Base-by-base conservation (phyloP, 2,329 filamentous ascomycete species). In the Paracoccidioides brasiliensis region DNA sequence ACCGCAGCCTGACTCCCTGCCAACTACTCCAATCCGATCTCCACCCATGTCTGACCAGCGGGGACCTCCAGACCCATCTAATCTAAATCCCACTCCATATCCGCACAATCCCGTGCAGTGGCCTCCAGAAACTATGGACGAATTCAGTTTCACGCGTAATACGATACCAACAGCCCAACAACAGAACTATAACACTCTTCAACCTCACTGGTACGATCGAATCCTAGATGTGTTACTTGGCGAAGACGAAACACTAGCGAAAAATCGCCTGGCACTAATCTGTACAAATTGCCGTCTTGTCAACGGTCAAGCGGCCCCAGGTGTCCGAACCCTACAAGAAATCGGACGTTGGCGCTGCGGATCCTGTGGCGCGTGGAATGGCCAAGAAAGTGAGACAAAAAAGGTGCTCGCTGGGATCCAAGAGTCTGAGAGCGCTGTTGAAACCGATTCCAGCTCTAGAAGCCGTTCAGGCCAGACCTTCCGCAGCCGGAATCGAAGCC, bases 241-340 rank as follows among this genome's bases (percentile, higher is more conserved):
- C 52, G 93, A 98, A 66, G 93, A 98, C 65, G 93, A 98, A 71
- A 94, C 88, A 4, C 83, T 87, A 10, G 82, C 91, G 2, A 94
- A 90, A 74, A 97, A 97, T 70, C 83, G 93, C 15, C 82, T 95
- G 57, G 91, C 84, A 6, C 76, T 98, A 60, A 88, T 98, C 55
- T 98, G 93, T 72, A 71, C 76, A 37, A 77, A 80, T 42, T 98
- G 93, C 69, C 80, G 88, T 35, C 79, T 96, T 1, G 90, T 98
- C 50, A 98, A 98, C 67, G 93, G 94, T 0, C 93, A 96, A 68
- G 93, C 93, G 3, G 90, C 93, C 1, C 91, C 93, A 0, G 93
- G 93, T 0, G 84, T 86, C 0, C 85, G 82, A 62, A 81, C 78
- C 0, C 72, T 91, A 1, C 82, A 87, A 42, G 90, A 96, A 53